Evolutionary conservation across 2,329 filamentous ascomycete species (phyloP).

Genomic region (Aspergillus flavus): DNA sequence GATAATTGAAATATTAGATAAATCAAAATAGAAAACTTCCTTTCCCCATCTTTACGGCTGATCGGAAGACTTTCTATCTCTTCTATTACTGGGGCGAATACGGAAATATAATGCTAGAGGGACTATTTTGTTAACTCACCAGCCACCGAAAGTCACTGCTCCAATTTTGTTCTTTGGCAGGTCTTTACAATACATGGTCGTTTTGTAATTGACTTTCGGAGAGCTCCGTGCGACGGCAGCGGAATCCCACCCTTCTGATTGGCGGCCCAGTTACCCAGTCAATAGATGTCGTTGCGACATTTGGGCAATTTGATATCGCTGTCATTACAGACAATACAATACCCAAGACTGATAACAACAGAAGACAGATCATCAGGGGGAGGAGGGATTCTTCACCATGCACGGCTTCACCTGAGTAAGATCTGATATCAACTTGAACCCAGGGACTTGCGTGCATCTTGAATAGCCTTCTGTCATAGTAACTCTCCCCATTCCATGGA

Average conservation of each 20-base stretch:
- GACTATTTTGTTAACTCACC: neutral
- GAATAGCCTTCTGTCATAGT: neutral
- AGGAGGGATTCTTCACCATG: neutral
- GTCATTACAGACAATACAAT: slow-evolving; percentile 5
- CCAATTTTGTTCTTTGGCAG: neutral
- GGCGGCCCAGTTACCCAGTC: slow-evolving; percentile 10
- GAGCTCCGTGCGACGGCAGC: slow-evolving; percentile 16
- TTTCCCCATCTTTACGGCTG: neutral
- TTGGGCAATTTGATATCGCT: neutral
- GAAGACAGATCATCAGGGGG: neutral
- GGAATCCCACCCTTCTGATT: slow-evolving; percentile 9
- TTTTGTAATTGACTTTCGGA: slow-evolving; percentile 16
- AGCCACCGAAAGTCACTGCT: neutral
- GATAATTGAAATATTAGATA: no score
- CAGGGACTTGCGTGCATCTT: neutral
- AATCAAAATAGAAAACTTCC: no score
- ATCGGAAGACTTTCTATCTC: neutral
- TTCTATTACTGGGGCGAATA: neutral
- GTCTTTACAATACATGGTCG: slow-evolving; percentile 12
- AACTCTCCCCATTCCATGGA: neutral
- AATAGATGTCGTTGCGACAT: slow-evolving; percentile 9
- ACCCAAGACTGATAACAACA: neutral
- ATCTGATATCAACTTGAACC: neutral
- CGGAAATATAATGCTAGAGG: neutral
- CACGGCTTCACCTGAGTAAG: neutral